Base-by-base conservation (phyloP, 345 rosid species). In the Syzygium oleosum region DNA sequence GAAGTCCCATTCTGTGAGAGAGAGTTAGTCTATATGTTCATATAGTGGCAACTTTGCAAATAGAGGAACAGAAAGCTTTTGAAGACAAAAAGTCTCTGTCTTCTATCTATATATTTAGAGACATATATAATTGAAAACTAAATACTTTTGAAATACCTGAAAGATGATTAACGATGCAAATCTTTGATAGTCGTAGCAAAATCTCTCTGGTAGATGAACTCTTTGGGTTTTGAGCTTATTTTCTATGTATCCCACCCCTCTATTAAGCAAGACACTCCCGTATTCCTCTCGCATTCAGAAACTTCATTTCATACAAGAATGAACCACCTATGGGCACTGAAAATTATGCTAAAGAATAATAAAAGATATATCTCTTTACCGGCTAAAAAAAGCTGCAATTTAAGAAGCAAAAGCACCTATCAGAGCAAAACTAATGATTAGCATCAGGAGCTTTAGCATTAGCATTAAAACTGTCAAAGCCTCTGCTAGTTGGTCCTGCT, bases 381-480 rank as follows among this genome's bases (percentile, higher is more conserved):
- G 12, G 43, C 25, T 38, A 73, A 73, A 73, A 38, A 73, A 73
- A 73, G 19, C 83, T 21, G 49, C 83, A 73, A 73, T 19, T 73
- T 73, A 19, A 73, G 27, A 73, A 73, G 27, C 27, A 19, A 73
- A 73, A 9, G 23, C 38, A 85, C 78, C 22, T 84, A 58, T 41
- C 68, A 29, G 23, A 21, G 29, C 31, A 65, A 68, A 85, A 52
- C 89, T 94, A 94, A 88, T 91, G 94, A 87, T 92, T 92, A 86
- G 91, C 87, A 90, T 95, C 96, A 86, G 93, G 88, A 83, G 96
- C 90, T 85, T 91, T 93, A 85, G 92, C 90, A 90, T 84, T 92
- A 9, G 88, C 87, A 86, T 90, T 94, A 34, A 90, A 94, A 88
- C 88, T 90, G 54, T 94, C 97, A 88, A 88, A 93, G 88, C 95